Conservation (phyloP, 2,329 filamentous ascomycete genomes). For the Diatrype stigma region DNA sequence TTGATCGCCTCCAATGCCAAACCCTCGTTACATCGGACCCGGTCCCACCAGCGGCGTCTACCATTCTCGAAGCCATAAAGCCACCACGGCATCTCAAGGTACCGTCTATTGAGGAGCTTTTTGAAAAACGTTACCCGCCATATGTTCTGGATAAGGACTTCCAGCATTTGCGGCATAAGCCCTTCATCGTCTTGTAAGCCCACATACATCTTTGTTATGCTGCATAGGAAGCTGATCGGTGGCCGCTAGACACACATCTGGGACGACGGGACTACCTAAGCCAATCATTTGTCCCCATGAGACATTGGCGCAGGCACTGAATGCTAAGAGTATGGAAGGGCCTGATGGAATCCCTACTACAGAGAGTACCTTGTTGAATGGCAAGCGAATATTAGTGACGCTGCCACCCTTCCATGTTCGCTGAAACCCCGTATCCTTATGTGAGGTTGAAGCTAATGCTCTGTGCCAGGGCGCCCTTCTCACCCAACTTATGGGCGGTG, state of each 20-base stretch:
- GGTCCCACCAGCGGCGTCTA: neutral
- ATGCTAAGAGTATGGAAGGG: neutral
- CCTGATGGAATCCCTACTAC: neutral
- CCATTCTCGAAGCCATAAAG: neutral
- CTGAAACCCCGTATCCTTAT: neutral
- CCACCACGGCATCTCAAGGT: neutral
- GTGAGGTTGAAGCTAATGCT: neutral
- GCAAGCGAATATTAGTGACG: neutral
- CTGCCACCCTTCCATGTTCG: neutral
- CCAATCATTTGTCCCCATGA: neutral
- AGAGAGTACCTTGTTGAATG: neutral
- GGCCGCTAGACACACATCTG: neutral
- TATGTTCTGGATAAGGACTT: neutral
- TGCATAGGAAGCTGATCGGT: neutral
- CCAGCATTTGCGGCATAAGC: neutral
- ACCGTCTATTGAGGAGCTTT: neutral
- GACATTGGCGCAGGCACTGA: neutral
- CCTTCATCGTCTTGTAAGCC: neutral
- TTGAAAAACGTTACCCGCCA: neutral
- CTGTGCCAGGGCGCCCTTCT: neutral
- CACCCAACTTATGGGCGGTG: neutral
- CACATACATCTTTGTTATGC: neutral
- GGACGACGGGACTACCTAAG: neutral
- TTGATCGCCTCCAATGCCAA: neutral
- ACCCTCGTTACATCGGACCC: neutral